Evolutionary conservation across 495 filamentous ascomycete genomes (phyloP), one percentile per base, ranked within the genome.

Genomic region (Trichodelitschia bisporula): DNA sequence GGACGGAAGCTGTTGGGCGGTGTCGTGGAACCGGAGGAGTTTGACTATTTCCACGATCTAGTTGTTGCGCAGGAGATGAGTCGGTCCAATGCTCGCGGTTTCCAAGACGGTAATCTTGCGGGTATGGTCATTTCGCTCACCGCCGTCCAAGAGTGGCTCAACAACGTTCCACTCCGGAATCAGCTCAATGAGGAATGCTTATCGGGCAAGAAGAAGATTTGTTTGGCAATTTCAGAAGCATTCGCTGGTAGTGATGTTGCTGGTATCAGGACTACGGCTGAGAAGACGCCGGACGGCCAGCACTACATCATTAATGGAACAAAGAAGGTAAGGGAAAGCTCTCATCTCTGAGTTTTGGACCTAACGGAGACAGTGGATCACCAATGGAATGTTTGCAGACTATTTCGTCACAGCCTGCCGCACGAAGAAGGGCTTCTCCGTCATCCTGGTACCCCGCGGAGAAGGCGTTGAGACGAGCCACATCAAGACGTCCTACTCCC

Each of bases 221-320:
- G 66, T 47, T 57, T 90, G 3, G 78, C 78, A 29, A 77, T 90
- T 45, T 84, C 77, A 4, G 79, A 90, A 48, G 78, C 79, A 6
- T 90, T 90, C 48, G 79, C 78, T 16, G 77, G 79, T 3, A 77
- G 70, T 32, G 79, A 90, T 53, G 78, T 90, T 6, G 77, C 78
- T 4, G 72, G 77, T 12, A 59, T 90, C 10, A 61, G 76, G 33
- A 84, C 77, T 2, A 84, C 78, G 1, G 78, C 78, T 6, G 62
- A 57, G 36, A 77, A 82, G 58, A 83, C 74, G 10, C 55, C 72
- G 6, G 78, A 84, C 48, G 77, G 78, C 30, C 77, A 76, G 45
- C 61, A 77, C 50, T 89, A 80, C 47, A 71, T 84, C 36, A 64
- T 89, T 37, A 82, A 79, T 49, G 78, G 78, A 36, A 84, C 76